Percentiles rank a stretch among this genome's conserved stretches.
Conservation (phyloP, 768 basidiomycete genomes). For the Dioszegia hungarica region DNA sequence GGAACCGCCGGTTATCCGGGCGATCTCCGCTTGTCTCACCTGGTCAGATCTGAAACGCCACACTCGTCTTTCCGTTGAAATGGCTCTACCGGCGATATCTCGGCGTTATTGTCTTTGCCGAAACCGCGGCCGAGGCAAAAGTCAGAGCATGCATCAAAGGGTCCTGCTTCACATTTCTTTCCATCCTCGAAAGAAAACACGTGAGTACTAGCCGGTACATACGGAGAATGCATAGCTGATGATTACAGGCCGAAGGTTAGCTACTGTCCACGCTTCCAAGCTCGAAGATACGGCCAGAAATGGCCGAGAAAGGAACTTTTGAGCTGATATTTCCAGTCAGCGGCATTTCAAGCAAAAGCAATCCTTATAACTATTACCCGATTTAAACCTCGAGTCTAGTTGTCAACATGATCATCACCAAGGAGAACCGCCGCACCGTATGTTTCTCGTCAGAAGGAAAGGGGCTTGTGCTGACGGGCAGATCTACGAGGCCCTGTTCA, state of each 20-base stretch:
- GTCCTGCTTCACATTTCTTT: constrained; percentile 2
- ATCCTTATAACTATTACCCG: constrained; percentile 16
- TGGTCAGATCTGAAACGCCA: background rate
- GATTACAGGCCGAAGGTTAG: constrained; percentile 27
- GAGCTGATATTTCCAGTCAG: constrained; percentile 29
- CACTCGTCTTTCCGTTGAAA: background rate
- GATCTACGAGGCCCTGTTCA: constrained; percentile 99
- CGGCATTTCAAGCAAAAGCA: constrained; percentile 42
- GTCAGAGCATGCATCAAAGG: background rate
- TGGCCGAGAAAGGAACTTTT: background rate
- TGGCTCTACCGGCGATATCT: background rate
- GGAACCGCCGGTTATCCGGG: too few relatives aligned
- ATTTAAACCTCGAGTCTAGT: constrained; percentile 11
- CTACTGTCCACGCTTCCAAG: background rate
- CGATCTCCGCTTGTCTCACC: background rate
- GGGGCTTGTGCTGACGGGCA: constrained; percentile 7
- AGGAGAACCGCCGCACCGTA: constrained; percentile 76
- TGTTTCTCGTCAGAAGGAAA: too few relatives aligned
- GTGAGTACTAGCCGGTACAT: too few relatives aligned
- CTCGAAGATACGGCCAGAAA: background rate
- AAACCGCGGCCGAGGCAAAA: background rate
- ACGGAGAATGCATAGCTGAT: background rate
- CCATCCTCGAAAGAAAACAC: constrained; percentile 6
- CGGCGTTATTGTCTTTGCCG: background rate
- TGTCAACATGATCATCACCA: constrained; percentile 82